phyloP scores from a whole-genome alignment of 495 filamentous ascomycete genomes.

The Daldinia loculata region DNA sequence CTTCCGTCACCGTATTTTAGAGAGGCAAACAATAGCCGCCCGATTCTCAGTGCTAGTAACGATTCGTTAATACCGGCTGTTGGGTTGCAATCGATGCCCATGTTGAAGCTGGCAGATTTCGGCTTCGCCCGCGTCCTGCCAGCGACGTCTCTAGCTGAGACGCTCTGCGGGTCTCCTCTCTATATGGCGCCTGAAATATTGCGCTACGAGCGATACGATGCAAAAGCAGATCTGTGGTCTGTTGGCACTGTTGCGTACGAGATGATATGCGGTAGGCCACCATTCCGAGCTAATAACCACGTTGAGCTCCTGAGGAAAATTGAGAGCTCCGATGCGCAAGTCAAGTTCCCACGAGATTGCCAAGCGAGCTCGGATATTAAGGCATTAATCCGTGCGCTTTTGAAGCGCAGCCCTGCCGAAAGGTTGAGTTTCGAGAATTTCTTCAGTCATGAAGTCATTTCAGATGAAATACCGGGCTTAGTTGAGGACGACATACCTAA shows the following conservation, averaged over 20 bases:
- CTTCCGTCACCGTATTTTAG: slow-evolving; percentile 79
- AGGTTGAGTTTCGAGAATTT: slow-evolving; percentile 84
- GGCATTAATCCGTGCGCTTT: slow-evolving; percentile 75
- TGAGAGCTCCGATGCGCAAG: slow-evolving; percentile 82
- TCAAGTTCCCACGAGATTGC: slow-evolving; percentile 80
- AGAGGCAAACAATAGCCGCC: slow-evolving; percentile 51
- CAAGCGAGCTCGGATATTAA: slow-evolving; percentile 81
- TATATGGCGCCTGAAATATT: slow-evolving; percentile 99
- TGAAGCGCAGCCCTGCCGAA: slow-evolving; percentile 86
- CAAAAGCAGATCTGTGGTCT: slow-evolving; percentile 96
- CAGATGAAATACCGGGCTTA: slow-evolving; percentile 81
- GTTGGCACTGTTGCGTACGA: slow-evolving; percentile 94
- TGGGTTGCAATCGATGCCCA: slow-evolving; percentile 86
- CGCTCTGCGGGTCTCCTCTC: slow-evolving; percentile 94
- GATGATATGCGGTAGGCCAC: slow-evolving; percentile 90
- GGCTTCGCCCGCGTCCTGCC: slow-evolving; percentile 94
- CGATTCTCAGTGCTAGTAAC: slow-evolving; percentile 69
- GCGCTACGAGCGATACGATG: slow-evolving; percentile 96
- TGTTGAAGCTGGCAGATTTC: slow-evolving; percentile 97
- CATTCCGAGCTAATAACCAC: slow-evolving; percentile 91
- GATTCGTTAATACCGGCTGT: slow-evolving; percentile 80
- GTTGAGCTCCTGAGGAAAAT: slow-evolving; percentile 93
- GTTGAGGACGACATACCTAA: slow-evolving; percentile 75
- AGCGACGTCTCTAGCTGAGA: slow-evolving; percentile 89
- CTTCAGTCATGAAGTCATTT: slow-evolving; percentile 77